Base-by-base conservation (phyloP, 1,139 yeast genomes). In the Yamadazyma pseudoaaseri region DNA sequence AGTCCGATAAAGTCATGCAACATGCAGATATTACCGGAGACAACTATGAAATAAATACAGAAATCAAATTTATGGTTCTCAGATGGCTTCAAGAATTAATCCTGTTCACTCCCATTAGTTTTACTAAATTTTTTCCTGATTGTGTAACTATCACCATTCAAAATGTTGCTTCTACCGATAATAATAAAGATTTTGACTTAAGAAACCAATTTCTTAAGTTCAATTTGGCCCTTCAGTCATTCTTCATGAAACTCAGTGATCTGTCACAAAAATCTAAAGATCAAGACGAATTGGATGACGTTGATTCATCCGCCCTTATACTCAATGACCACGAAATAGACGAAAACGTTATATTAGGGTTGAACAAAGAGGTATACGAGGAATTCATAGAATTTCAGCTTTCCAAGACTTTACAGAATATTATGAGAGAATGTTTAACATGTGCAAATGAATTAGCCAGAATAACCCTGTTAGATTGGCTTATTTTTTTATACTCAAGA, bases 381-480 rank as follows among this genome's bases (percentile, higher is more conserved):
- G 72, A 67, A 32, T 68, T 67, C 36, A 52, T 63, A 22, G 74
- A 69, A 41, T 50, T 58, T 22, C 66, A 69, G 34, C 54, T 70
- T 33, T 56, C 58, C 6, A 47, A 51, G 11, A 65, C 71, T 0
- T 52, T 69, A 26, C 56, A 57, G 20, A 54, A 58, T 2, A 64
- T 68, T 9, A 59, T 62, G 49, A 51, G 56, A 27, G 71, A 66
- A 43, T 68, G 66, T 38, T 52, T 65, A 17, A 56, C 59, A 20
- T 57, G 62, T 9, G 41, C 56, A 37, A 83, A 86, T 47, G 96
- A 87, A 44, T 78, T 82, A 22, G 86, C 97, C 0, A 70, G 94
- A 43, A 73, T 89, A 13, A 89, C 95, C 0, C 85, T 95, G 13
- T 65, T 94, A 29, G 96, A 90, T 45, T 94, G 98, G 98, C 67